A percentile compares a stretch with the other conserved stretches of the same genome.
Evolutionary conservation across 169 alveolate genomes (phyloP).

Genomic region (Sarcocystis neurona): DNA sequence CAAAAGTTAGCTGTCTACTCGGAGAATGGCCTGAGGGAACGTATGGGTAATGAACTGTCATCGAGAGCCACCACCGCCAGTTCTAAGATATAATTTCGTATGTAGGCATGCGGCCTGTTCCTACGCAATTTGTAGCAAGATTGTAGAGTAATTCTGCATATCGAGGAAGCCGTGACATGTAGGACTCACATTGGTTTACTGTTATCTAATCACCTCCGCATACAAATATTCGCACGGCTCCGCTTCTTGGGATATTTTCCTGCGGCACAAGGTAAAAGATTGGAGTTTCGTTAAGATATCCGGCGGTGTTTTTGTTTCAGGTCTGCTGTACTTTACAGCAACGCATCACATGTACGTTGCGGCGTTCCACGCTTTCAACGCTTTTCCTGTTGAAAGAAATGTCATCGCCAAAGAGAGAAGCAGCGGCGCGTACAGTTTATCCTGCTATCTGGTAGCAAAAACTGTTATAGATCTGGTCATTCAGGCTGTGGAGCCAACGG

Average conservation of each 20-base stretch:
- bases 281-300: too few species aligned
- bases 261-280: too few species aligned
- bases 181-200: too few species aligned
- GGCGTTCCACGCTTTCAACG: slow-evolving; percentile 64
- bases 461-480: slow-evolving; percentile 58
- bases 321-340: slow-evolving; percentile 58
- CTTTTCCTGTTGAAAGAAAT: slow-evolving; percentile 68
- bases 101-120: too few species aligned
- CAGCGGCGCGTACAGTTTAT: slow-evolving; percentile 62
- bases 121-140: too few species aligned
- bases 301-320: background rate
- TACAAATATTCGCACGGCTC: too few species aligned
- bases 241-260: too few species aligned
- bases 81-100: too few species aligned
- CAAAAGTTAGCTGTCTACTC: slow-evolving; percentile 2
- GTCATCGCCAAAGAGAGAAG: slow-evolving; percentile 68
- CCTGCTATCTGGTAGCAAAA: slow-evolving; percentile 64
- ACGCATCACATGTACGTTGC: slow-evolving; percentile 59
- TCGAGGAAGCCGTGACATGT: too few species aligned
- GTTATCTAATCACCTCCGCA: too few species aligned
- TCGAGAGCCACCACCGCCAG: too few species aligned
- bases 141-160: too few species aligned
- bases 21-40: slow-evolving; percentile 13
- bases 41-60: slow-evolving; percentile 37
- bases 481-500: slow-evolving; percentile 29